A percentile compares a stretch with the other conserved stretches of the same genome.
These are phyloP conservation scores for Tetrapisispora phaffii DNA, from an alignment of 805 yeast species.

Conservation along the genomic window DNA sequence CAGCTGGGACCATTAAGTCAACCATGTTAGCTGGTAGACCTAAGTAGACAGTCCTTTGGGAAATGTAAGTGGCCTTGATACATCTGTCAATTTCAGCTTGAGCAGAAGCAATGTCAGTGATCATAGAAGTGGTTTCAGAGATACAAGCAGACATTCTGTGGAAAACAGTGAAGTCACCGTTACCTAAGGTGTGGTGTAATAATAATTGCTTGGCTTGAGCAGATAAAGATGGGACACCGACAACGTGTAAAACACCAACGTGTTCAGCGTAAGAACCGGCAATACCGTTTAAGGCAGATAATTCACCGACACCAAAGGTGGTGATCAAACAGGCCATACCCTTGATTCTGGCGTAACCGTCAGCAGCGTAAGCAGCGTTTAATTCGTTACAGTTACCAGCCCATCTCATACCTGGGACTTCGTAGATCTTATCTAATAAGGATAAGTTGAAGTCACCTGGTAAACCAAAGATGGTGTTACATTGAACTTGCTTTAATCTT, in stretches of 20 bases:
- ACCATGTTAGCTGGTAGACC: slow-evolving; percentile 78
- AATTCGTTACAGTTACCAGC: slow-evolving; percentile 86
- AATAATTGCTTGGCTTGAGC: slow-evolving; percentile 64
- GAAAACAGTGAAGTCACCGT: slow-evolving; percentile 73
- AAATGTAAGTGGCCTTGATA: slow-evolving; percentile 57
- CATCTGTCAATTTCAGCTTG: slow-evolving; percentile 65
- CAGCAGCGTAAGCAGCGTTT: slow-evolving; percentile 77
- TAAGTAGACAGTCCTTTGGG: slow-evolving; percentile 74
- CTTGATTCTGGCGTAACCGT: slow-evolving; percentile 77
- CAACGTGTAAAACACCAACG: slow-evolving; percentile 75
- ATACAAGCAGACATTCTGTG: slow-evolving; percentile 68
- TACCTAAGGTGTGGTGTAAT: slow-evolving; percentile 77
- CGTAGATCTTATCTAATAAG: slow-evolving; percentile 61
- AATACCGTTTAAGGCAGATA: slow-evolving; percentile 73
- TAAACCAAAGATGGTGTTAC: slow-evolving; percentile 65
- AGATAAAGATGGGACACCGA: slow-evolving; percentile 73
- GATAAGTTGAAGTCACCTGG: slow-evolving; percentile 78
- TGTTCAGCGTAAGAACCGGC: slow-evolving; percentile 88
- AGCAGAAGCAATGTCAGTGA: slow-evolving; percentile 56
- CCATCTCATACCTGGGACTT: slow-evolving; percentile 72
- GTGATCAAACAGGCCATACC: slow-evolving; percentile 67
- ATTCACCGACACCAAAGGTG: slow-evolving; percentile 88
- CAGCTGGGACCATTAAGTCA: slow-evolving; percentile 50
- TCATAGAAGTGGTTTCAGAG: slow-evolving; percentile 53
- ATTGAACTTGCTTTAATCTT: slow-evolving; percentile 62